Conservation (phyloP, 1,139 yeast genomes). For the Kazachstania sp. region DNA sequence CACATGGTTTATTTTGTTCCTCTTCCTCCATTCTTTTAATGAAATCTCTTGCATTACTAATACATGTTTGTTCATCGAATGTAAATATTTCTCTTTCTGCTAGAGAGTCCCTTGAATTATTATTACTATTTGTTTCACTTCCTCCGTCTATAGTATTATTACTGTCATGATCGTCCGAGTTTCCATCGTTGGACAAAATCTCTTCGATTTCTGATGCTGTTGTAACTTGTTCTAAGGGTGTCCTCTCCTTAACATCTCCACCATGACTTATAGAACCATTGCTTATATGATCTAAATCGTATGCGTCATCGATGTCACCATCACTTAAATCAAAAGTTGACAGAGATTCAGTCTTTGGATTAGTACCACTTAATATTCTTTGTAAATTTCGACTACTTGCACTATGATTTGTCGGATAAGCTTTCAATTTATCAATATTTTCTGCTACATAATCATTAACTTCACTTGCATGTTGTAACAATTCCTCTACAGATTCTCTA, state of each 20-base stretch:
- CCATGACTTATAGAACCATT: constrained; percentile 3
- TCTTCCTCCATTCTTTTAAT: neutral
- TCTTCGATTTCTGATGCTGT: constrained; percentile 1
- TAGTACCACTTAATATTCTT: constrained; percentile 18
- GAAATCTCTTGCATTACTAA: neutral
- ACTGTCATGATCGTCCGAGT: neutral
- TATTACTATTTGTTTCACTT: neutral
- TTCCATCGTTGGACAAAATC: neutral
- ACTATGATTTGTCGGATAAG: constrained; percentile 15
- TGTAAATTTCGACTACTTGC: constrained; percentile 5
- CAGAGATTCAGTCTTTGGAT: constrained; percentile 23
- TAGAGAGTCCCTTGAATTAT: neutral
- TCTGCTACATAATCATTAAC: constrained; percentile 24
- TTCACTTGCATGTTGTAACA: constrained; percentile 25
- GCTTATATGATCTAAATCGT: constrained; percentile 8
- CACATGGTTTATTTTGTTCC: neutral
- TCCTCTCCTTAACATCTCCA: neutral
- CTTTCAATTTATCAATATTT: constrained; percentile 21
- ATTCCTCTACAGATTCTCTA: constrained; percentile 24
- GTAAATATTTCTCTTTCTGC: neutral
- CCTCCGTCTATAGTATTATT: neutral
- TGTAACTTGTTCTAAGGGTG: neutral
- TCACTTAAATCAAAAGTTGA: constrained; percentile 30
- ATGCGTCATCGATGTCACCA: constrained; percentile 15
- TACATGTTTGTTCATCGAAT: constrained; percentile 6